Percentiles rank a stretch among this genome's conserved stretches.
Conservation (phyloP, 1,284 basidiomycete genomes). For the Boletus holoroseus region DNA sequence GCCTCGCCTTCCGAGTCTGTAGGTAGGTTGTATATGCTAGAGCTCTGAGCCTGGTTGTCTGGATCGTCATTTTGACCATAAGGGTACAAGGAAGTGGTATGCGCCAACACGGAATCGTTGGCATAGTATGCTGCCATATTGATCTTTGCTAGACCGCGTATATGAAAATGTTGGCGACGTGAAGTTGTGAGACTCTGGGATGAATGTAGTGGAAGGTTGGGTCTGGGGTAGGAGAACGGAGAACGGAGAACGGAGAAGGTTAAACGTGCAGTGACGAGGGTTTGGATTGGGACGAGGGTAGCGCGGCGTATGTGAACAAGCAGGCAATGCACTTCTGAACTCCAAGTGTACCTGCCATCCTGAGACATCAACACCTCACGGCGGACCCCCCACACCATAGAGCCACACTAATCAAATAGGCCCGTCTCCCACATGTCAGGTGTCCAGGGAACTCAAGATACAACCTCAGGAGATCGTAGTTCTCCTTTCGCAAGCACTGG, state of each 20-base stretch:
- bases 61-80: constrained; percentile 27
- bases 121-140: constrained; percentile 33
- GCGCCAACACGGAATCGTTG: constrained; percentile 27
- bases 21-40: constrained; percentile 31
- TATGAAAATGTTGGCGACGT: constrained; percentile 6
- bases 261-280: constrained; percentile 16
- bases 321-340: constrained; percentile 13
- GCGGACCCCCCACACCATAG: not conserved
- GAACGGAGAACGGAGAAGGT: constrained; percentile 7
- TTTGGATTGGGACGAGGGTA: constrained; percentile 20
- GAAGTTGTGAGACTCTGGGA: constrained; percentile 1
- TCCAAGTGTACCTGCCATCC: constrained; percentile 23
- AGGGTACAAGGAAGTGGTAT: constrained; percentile 32
- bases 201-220: constrained; percentile 2
- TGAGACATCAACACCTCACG: constrained; percentile 17
- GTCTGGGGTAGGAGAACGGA: constrained; percentile 1
- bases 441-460: not conserved
- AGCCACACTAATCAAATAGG: not conserved
- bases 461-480: not conserved
- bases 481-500: not conserved
- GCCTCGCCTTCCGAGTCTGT: constrained; percentile 42
- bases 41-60: constrained; percentile 23
- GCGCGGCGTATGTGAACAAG: constrained; percentile 27
- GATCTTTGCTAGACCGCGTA: constrained; percentile 12
- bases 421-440: not conserved